A percentile compares a stretch with the other conserved stretches of the same genome.
phyloP scores from a whole-genome alignment of 2,329 filamentous ascomycete genomes.

The Penicillium sumatraense region DNA sequence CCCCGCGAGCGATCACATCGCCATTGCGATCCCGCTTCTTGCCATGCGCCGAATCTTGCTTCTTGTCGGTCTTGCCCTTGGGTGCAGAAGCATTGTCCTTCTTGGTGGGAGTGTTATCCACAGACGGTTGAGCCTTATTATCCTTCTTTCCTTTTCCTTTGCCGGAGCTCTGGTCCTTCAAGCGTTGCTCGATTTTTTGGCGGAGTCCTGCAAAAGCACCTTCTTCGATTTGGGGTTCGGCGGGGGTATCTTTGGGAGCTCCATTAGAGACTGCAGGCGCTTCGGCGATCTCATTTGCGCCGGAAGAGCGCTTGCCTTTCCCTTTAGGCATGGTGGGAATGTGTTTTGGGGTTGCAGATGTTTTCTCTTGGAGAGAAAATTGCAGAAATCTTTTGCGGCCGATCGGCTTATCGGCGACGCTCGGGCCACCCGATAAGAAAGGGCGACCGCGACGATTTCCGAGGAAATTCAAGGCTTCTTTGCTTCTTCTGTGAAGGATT shows the following conservation, averaged over 20 bases:
- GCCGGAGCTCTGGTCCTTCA: constrained; percentile 37
- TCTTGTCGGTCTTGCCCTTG: constrained; percentile 28
- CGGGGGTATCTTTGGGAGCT: constrained; percentile 25
- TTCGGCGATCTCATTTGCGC: constrained; percentile 21
- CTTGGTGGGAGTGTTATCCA: constrained; percentile 27
- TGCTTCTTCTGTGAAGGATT: constrained; percentile 6
- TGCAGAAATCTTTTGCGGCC: constrained; percentile 34
- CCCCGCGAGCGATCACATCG: constrained; percentile 45
- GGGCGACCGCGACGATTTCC: constrained; percentile 11
- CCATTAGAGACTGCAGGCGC: constrained; percentile 22
- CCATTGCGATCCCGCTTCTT: constrained; percentile 54
- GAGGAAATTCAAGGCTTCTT: constrained; percentile 1
- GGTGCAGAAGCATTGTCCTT: constrained; percentile 28
- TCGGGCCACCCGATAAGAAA: constrained; percentile 33
- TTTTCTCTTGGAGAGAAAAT: constrained; percentile 24
- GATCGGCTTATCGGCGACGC: constrained; percentile 26
- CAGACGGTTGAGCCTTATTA: constrained; percentile 28
- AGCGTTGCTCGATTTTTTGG: constrained; percentile 47
- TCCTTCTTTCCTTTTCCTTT: constrained; percentile 39
- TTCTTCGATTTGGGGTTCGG: constrained; percentile 42
- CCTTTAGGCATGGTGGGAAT: constrained; percentile 42
- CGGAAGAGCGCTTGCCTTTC: constrained; percentile 41
- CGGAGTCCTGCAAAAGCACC: constrained; percentile 47
- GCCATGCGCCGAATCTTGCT: constrained; percentile 35
- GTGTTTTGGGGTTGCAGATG: constrained; percentile 14